Base-by-base conservation (phyloP, 2,329 filamentous ascomycete species). In the Ceratocystis papillata region DNA sequence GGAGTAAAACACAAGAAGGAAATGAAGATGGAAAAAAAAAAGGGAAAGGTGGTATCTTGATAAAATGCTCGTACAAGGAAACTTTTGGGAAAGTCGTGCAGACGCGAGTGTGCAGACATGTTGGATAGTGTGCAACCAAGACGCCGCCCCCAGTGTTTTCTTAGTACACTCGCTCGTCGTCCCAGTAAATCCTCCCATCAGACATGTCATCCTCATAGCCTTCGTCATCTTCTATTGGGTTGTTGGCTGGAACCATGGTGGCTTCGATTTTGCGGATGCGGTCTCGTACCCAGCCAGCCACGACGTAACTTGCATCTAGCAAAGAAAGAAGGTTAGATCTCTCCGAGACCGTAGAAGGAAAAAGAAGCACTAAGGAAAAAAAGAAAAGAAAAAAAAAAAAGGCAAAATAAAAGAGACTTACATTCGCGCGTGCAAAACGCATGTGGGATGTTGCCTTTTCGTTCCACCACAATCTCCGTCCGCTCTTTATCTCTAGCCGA, bases 361-460 rank as follows among this genome's bases (percentile, higher is more conserved):
- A 41, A 41, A 41, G 37, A 41, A 41, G 37, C 10, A 15, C 37
- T 5, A 12, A 15, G 3, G 37, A 15, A 41, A 41, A 41, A 55
- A 33, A 41, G 25, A 1, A 28, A 30, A 53, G 30, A 25, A 28
- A 28, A 53, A 48, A 45, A n/a, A n/a, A 44, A n/a, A 20, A 20
- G 20, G 5, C 10, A 15, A 30, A 30, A 50, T 25, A 8, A 63
- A 25, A 22, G 62, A 37, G 28, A 73, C 75, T 74, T 69, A 76
- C 76, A 71, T 67, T 77, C 73, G 15, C 69, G 74, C 0, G 73
- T 75, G 71, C 83, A 86, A 73, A 87, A 87, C 0, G 80, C 82
- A 73, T 87, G 85, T 6, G 80, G 81, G 8, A 87, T 73, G 8
- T 78, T 75, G 1, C 77, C 78, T 69, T 83, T 78, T 66, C 65